These are phyloP conservation scores for Aureobasidium namibiae DNA, from an alignment of 2,329 filamentous ascomycete species.

Conservation along the genomic window DNA sequence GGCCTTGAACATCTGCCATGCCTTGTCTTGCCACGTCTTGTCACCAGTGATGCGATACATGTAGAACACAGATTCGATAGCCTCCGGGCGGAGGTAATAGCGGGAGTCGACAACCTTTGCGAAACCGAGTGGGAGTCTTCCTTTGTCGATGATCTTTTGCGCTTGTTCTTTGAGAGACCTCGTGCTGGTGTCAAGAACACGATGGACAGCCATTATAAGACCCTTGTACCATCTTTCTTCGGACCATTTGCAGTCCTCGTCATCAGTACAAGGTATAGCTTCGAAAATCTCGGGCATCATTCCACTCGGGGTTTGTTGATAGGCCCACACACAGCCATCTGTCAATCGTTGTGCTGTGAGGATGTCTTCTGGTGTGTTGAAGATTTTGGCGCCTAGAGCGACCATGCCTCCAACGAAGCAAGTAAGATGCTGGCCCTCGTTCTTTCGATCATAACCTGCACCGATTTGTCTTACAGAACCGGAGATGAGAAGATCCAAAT, in stretches of 20 bases:
- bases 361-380: slow-evolving; percentile 47
- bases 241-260: slow-evolving; percentile 33
- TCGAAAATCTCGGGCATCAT: slow-evolving; percentile 55
- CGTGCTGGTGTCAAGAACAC: slow-evolving; percentile 18
- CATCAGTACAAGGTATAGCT: slow-evolving; percentile 37
- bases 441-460: slow-evolving; percentile 21
- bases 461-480: slow-evolving; percentile 34
- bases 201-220: slow-evolving; percentile 29
- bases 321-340: slow-evolving; percentile 56
- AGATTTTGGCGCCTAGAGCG: slow-evolving; percentile 56
- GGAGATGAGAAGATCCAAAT: slow-evolving; percentile 41
- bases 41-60: slow-evolving; percentile 69
- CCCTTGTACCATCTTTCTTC: slow-evolving; percentile 35
- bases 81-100: slow-evolving; percentile 66
- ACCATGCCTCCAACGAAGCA: slow-evolving; percentile 68
- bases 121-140: slow-evolving; percentile 48
- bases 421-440: slow-evolving; percentile 51
- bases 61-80: slow-evolving; percentile 73
- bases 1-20: slow-evolving; percentile 65
- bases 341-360: slow-evolving; percentile 50
- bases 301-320: slow-evolving; percentile 47
- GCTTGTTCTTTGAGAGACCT: slow-evolving; percentile 13
- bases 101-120: slow-evolving; percentile 46
- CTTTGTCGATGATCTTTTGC: slow-evolving; percentile 30
- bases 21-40: slow-evolving; percentile 55